These are phyloP conservation scores for Leishmania braziliensis DNA, from an alignment of 208 protist species.

Conservation along the genomic window DNA sequence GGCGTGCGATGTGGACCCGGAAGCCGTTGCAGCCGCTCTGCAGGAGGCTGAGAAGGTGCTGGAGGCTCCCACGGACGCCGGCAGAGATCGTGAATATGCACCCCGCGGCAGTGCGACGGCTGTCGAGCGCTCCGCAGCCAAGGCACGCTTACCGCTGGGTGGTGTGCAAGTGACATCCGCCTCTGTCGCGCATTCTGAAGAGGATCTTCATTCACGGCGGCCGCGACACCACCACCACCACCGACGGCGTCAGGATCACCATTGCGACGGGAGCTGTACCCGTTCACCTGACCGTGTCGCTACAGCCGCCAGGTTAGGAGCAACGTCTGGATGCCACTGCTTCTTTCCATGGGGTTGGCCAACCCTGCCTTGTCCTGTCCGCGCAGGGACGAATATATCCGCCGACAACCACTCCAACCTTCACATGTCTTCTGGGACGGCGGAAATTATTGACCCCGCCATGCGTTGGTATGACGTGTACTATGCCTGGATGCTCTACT, in stretches of 20 bases:
- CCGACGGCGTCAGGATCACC: neutral
- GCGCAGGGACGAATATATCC: neutral
- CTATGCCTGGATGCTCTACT: slow-evolving; percentile 72
- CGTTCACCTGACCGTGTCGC: neutral
- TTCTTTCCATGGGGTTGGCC: neutral
- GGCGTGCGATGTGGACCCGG: slow-evolving; percentile 6
- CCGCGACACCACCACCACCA: neutral
- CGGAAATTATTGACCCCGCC: neutral
- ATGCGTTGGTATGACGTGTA: slow-evolving; percentile 61
- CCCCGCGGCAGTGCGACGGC: neutral
- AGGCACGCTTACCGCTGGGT: neutral
- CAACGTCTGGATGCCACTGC: neutral
- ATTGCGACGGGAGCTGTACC: neutral
- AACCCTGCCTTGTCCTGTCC: neutral
- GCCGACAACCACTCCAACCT: neutral
- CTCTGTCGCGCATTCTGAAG: neutral
- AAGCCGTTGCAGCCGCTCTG: slow-evolving; percentile 16
- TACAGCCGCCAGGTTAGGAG: neutral
- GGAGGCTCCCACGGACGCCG: neutral
- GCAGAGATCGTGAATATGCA: neutral
- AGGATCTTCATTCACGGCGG: neutral
- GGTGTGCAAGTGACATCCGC: neutral
- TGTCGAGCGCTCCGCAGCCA: neutral
- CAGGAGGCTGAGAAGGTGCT: slow-evolving; percentile 25
- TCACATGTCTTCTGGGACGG: neutral